Percentiles rank a stretch among this genome's conserved stretches.
phyloP scores from a whole-genome alignment of 2,329 filamentous ascomycete genomes.

The Corinectria fuckeliana region DNA sequence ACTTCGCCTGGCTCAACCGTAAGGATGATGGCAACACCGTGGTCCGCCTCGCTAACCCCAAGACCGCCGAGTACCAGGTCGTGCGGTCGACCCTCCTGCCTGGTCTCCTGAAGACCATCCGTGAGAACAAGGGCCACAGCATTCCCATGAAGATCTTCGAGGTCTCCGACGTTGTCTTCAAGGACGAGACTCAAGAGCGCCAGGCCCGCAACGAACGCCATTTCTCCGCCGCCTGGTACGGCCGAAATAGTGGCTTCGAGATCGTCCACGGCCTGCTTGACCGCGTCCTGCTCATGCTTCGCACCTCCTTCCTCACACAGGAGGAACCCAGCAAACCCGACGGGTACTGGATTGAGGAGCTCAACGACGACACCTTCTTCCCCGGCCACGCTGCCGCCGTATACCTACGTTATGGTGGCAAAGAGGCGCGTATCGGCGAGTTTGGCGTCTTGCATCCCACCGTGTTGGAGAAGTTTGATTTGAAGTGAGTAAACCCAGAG shows the following conservation, averaged over 20 bases:
- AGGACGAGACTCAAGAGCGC: conserved; percentile 81
- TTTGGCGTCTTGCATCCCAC: conserved; percentile 94
- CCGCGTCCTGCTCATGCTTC: conserved; percentile 90
- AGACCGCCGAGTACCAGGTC: conserved; percentile 92
- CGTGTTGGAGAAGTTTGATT: conserved; percentile 91
- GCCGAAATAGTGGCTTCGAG: conserved; percentile 94
- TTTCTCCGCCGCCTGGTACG: conserved; percentile 95
- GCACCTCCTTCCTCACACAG: conserved; percentile 76
- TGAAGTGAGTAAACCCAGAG: conserved; percentile 64
- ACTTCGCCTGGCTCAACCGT: conserved; percentile 93
- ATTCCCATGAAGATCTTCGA: conserved; percentile 94
- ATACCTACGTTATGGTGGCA: conserved; percentile 75
- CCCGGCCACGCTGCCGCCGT: conserved; percentile 87
- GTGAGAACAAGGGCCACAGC: conserved; percentile 88
- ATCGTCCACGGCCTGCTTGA: conserved; percentile 93
- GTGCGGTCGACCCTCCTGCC: conserved; percentile 87
- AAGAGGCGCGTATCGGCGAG: conserved; percentile 79
- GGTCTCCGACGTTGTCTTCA: conserved; percentile 89
- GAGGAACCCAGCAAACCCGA: conserved; percentile 65
- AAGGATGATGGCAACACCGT: conserved; percentile 85
- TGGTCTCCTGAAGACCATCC: conserved; percentile 89
- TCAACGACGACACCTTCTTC: conserved; percentile 92
- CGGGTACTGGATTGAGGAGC: conserved; percentile 93
- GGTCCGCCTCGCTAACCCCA: conserved; percentile 87
- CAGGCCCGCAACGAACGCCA: conserved; percentile 92